These are phyloP conservation scores for Colletotrichum liriopes DNA, from an alignment of 2,329 filamentous ascomycete species.

Conservation along the genomic window DNA sequence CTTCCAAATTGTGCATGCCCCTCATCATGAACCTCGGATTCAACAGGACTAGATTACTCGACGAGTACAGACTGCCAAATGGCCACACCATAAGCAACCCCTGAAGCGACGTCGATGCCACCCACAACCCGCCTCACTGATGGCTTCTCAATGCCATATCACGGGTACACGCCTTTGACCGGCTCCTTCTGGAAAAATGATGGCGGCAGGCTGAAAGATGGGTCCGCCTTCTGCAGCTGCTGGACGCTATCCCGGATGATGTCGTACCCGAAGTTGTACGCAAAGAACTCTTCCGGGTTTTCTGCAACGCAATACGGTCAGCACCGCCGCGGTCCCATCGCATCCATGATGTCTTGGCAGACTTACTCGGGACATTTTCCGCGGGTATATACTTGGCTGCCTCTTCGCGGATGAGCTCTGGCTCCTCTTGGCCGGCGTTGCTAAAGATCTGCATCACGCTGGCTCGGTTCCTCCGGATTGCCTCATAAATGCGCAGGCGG, in stretches of 20 bases:
- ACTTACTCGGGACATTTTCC: constrained; percentile 51
- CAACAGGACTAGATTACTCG: background rate
- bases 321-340: background rate
- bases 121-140: background rate
- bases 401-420: constrained; percentile 49
- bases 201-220: constrained; percentile 43
- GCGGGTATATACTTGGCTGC: constrained; percentile 49
- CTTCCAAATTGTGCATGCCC: background rate
- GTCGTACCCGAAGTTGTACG: constrained; percentile 46
- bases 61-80: background rate
- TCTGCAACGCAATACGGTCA: constrained; percentile 16
- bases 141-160: background rate
- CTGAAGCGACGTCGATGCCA: background rate
- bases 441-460: constrained; percentile 57
- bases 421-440: constrained; percentile 55
- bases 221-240: constrained; percentile 43
- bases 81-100: background rate
- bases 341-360: background rate
- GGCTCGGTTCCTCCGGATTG: constrained; percentile 49
- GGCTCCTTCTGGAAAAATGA: constrained; percentile 45
- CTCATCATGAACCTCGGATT: background rate
- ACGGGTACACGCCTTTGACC: constrained; percentile 23
- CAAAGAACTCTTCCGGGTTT: constrained; percentile 39
- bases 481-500: constrained; percentile 47
- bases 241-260: constrained; percentile 43